Evolutionary conservation across 202 grass and related monocot species (phyloP).

Genomic region (Zoysia matrella): DNA sequence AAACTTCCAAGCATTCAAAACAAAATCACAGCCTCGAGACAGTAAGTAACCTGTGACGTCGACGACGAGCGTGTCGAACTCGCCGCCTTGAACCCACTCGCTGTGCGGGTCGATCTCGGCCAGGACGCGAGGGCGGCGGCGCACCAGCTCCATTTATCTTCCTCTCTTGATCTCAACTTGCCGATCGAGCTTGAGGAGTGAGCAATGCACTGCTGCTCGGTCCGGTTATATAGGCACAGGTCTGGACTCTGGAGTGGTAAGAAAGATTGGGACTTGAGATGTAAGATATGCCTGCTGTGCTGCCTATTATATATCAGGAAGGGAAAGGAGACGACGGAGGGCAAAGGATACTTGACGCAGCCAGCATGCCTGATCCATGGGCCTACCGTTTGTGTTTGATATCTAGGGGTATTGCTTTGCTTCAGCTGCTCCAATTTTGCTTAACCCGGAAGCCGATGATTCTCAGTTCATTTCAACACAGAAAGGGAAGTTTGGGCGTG

Average conservation of each 20-base stretch:
- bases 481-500: neutral
- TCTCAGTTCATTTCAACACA: neutral
- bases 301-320: too few relatives aligned
- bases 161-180: neutral
- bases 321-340: slow-evolving; percentile 22
- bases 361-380: slow-evolving; percentile 3
- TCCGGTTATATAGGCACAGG: slow-evolving; percentile 16
- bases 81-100: slow-evolving; percentile 49
- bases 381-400: neutral
- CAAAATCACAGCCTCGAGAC: neutral
- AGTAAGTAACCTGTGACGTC: slow-evolving; percentile 47
- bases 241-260: neutral
- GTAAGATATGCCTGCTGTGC: slow-evolving; percentile 17
- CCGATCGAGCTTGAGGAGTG: neutral
- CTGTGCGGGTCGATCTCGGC: slow-evolving; percentile 56
- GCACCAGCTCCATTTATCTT: slow-evolving; percentile 9
- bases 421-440: neutral
- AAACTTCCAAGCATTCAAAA: neutral
- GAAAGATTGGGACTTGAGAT: slow-evolving; percentile 25
- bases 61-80: slow-evolving; percentile 59
- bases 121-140: slow-evolving; percentile 30
- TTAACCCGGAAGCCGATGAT: slow-evolving; percentile 17
- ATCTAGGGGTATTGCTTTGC: neutral
- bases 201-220: neutral
- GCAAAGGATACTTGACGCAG: slow-evolving; percentile 38